These are phyloP conservation scores for Plasmodium sp. DNA, from an alignment of 169 alveolate species.

Conservation along the genomic window DNA sequence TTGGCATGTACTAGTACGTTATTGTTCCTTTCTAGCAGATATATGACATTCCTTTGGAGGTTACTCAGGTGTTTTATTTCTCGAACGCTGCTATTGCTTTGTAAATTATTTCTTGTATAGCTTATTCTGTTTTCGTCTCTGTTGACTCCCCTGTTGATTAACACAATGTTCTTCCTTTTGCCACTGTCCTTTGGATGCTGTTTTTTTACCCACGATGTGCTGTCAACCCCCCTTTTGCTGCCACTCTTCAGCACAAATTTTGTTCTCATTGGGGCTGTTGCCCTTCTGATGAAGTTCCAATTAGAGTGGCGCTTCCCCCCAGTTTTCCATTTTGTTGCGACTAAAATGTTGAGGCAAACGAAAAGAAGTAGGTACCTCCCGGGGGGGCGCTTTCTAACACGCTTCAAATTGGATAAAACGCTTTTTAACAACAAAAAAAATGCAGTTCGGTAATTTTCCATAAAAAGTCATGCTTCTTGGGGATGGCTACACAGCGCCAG, in stretches of 20 bases:
- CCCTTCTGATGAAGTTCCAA: constrained; percentile 6
- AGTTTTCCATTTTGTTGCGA: constrained; percentile 18
- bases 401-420: constrained; percentile 18
- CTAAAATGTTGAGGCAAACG: constrained; percentile 32
- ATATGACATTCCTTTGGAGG: constrained; percentile 62
- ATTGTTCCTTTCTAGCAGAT: constrained; percentile 52
- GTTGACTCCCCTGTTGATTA: constrained; percentile 16
- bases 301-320: not conserved
- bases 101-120: constrained; percentile 2
- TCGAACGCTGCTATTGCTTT: constrained; percentile 9
- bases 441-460: constrained; percentile 56
- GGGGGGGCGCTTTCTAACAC: not conserved
- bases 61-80: constrained; percentile 47
- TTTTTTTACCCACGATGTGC: constrained; percentile 10
- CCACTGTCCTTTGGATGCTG: not conserved
- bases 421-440: constrained; percentile 43
- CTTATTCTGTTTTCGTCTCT: constrained; percentile 41
- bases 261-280: not conserved
- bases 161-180: constrained; percentile 25
- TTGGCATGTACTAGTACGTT: constrained; percentile 59
- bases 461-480: constrained; percentile 18
- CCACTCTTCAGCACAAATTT: not conserved
- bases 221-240: not conserved
- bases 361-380: constrained; percentile 17
- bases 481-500: not conserved